A percentile compares a stretch with the other conserved stretches of the same genome.
Conservation (phyloP, 768 basidiomycete genomes). For the Xerocomellus intermedius region DNA sequence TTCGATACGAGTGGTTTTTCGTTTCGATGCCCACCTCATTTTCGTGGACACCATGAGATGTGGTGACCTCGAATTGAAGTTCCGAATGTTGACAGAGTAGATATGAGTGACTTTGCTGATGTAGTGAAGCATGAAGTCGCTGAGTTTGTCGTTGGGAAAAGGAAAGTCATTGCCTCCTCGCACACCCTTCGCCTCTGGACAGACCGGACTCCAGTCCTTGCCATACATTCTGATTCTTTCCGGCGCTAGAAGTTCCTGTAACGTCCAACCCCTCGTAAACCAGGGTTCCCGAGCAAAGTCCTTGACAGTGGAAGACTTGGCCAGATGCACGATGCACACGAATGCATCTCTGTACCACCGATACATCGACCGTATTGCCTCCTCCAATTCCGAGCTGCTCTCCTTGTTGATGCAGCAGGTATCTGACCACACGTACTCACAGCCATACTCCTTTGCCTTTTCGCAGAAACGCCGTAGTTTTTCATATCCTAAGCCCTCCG, state of each 20-base stretch:
- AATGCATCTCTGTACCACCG: slow-evolving; percentile 13
- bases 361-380: slow-evolving; percentile 14
- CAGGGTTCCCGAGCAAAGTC: slow-evolving; percentile 5
- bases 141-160: slow-evolving; percentile 12
- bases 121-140: background rate
- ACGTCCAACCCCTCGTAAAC: slow-evolving; percentile 16
- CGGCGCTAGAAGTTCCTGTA: slow-evolving; percentile 15
- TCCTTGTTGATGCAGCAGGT: slow-evolving; percentile 21
- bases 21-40: slow-evolving; percentile 17
- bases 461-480: slow-evolving; percentile 15
- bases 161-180: slow-evolving; percentile 2
- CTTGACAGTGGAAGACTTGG: background rate
- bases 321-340: slow-evolving; percentile 14
- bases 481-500: slow-evolving; percentile 2
- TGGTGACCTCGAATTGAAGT: slow-evolving; percentile 3
- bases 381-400: slow-evolving; percentile 12
- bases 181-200: background rate
- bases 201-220: slow-evolving; percentile 12
- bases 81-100: background rate
- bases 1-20: slow-evolving; percentile 10
- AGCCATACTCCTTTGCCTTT: slow-evolving; percentile 12
- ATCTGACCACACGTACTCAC: slow-evolving; percentile 23
- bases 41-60: slow-evolving; percentile 8
- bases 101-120: slow-evolving; percentile 6
- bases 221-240: slow-evolving; percentile 4